A percentile compares a stretch with the other conserved stretches of the same genome.
Evolutionary conservation across 106 monocot species (phyloP).

Genomic region (Acorus calamus): DNA sequence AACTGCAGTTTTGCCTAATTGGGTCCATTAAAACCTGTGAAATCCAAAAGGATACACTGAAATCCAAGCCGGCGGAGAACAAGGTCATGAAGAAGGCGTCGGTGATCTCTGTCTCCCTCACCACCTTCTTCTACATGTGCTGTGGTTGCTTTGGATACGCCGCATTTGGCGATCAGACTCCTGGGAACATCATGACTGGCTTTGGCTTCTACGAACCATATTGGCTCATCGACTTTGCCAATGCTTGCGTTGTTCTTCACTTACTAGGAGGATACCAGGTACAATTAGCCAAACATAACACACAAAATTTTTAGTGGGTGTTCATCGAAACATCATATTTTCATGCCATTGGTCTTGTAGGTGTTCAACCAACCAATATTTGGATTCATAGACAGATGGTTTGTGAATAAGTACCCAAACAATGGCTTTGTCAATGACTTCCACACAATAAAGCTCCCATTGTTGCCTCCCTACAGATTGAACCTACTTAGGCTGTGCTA

Average conservation of each 20-base stretch:
- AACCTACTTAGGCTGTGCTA: conserved; percentile 22
- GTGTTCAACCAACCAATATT: conserved; percentile 28
- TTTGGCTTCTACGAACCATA: too few relatives aligned
- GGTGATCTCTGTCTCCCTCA: too few relatives aligned
- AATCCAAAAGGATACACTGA: neutral
- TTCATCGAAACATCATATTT: neutral
- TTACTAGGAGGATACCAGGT: too few relatives aligned
- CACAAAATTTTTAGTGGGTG: neutral
- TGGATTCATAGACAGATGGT: conserved; percentile 18
- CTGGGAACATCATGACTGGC: too few relatives aligned
- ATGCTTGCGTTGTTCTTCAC: too few relatives aligned
- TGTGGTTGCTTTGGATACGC: too few relatives aligned
- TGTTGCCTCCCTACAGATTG: conserved; percentile 7
- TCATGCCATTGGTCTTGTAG: conserved; percentile 4
- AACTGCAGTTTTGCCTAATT: neutral
- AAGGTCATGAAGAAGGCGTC: too few relatives aligned
- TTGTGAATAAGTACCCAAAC: conserved; percentile 20
- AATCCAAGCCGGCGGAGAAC: too few relatives aligned
- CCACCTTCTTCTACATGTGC: too few relatives aligned
- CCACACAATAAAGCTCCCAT: conserved; percentile 7
- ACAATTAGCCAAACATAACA: neutral
- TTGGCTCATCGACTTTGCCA: too few relatives aligned
- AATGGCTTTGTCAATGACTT: conserved; percentile 15
- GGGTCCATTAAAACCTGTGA: neutral
- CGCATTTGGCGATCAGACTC: too few relatives aligned